Evolutionary conservation across 1,284 basidiomycete genomes (phyloP).

Genomic region (Athelia psychrophila): DNA sequence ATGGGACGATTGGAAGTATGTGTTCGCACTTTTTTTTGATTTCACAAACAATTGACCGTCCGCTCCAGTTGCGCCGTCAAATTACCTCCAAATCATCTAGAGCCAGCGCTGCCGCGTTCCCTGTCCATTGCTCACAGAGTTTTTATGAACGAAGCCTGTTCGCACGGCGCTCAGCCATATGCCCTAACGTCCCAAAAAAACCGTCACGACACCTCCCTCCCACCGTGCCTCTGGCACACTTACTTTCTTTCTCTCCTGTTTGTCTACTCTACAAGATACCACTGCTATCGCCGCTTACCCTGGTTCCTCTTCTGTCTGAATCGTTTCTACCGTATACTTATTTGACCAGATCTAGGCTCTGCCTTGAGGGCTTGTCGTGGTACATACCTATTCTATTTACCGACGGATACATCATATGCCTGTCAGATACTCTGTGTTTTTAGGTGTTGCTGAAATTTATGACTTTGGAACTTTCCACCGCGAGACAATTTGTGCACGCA

Average conservation of each 20-base stretch:
- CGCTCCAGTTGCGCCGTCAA: slow-evolving; percentile 70
- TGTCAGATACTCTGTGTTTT: neutral
- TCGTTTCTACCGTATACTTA: neutral
- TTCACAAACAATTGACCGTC: slow-evolving; percentile 5
- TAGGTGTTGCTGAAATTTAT: neutral
- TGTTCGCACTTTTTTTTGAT: slow-evolving; percentile 15
- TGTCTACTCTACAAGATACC: slow-evolving; percentile 4
- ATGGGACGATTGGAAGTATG: slow-evolving; percentile 82
- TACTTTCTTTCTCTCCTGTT: slow-evolving; percentile 3
- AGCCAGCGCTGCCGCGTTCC: too few species aligned
- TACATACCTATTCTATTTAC: neutral
- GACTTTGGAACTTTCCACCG: neutral
- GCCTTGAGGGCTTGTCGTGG: neutral
- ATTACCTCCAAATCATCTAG: slow-evolving; percentile 74
- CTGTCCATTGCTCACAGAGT: too few species aligned
- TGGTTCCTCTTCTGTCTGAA: neutral
- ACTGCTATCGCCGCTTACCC: neutral
- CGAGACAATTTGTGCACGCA: too few species aligned
- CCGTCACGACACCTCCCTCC: slow-evolving; percentile 2
- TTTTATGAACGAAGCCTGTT: slow-evolving; percentile 12
- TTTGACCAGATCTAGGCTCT: neutral
- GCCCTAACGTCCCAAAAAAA: too few species aligned
- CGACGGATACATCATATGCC: neutral
- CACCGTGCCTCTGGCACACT: neutral
- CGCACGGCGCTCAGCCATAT: neutral